Conservation (phyloP, 192 early-diverging fungal genomes). For the Chytriomyces confervae region DNA sequence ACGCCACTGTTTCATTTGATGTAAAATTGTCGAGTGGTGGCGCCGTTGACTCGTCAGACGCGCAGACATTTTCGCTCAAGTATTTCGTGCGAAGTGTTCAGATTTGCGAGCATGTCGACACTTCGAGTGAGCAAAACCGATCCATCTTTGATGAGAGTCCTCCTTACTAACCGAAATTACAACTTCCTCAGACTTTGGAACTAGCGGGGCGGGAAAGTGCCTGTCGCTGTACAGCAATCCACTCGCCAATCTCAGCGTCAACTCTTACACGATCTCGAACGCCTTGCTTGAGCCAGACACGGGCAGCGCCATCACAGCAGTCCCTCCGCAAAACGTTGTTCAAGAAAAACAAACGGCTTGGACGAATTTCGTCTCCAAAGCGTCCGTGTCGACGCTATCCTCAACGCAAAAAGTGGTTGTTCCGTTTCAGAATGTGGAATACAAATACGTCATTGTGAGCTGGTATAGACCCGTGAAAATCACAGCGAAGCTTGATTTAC, state of each 20-base stretch:
- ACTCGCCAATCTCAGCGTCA: background rate
- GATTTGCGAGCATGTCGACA: slow-evolving; percentile 1
- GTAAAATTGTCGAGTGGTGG: background rate
- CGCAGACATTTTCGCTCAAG: background rate
- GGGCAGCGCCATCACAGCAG: no score
- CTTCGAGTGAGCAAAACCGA: slow-evolving; percentile 7
- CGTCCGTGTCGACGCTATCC: background rate
- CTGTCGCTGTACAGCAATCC: background rate
- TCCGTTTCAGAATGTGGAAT: background rate
- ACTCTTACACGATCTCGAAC: background rate
- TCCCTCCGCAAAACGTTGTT: background rate
- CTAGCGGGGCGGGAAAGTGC: background rate
- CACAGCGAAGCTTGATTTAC: slow-evolving; percentile 1
- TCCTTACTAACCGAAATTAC: background rate
- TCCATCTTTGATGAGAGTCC: background rate
- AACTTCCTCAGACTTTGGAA: slow-evolving; percentile 5
- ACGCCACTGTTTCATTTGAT: background rate
- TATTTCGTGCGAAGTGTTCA: slow-evolving; percentile 7
- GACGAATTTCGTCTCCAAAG: slow-evolving; percentile 6
- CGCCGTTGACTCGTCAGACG: background rate
- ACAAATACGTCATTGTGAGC: slow-evolving; percentile 7
- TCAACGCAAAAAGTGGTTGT: background rate
- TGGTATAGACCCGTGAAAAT: slow-evolving; percentile 7
- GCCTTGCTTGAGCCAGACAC: background rate
- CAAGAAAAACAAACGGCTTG: background rate